Conservation (phyloP, 129 eudicot genomes). For the Tagetes patula region DNA sequence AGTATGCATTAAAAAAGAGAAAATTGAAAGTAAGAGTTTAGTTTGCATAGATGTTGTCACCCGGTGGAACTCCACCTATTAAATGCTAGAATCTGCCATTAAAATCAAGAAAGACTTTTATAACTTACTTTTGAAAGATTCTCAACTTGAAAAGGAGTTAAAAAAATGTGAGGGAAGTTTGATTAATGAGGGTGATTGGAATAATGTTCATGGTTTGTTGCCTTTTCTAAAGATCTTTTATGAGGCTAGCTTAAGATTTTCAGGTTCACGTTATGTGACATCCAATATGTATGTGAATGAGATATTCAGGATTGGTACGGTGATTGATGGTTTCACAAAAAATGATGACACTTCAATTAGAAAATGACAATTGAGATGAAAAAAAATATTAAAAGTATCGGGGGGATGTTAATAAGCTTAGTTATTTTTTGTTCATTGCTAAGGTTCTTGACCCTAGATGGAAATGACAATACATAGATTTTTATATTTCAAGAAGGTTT, state of each 20-base stretch:
- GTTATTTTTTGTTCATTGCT: too few species aligned
- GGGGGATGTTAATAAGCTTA: too few species aligned
- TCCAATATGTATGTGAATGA: slow-evolving; percentile 1
- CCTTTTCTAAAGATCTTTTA: too few species aligned
- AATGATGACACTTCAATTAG: not conserved
- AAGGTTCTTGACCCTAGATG: too few species aligned
- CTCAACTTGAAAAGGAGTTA: too few species aligned
- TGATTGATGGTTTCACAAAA: not conserved
- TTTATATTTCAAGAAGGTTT: too few species aligned
- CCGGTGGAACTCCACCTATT: slow-evolving; percentile 1
- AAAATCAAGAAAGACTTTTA: slow-evolving; percentile 8
- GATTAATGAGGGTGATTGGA: too few species aligned
- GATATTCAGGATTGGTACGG: not conserved
- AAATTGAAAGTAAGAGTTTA: slow-evolving; percentile 5
- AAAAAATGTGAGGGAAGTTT: too few species aligned
- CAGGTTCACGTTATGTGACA: not conserved
- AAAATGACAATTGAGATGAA: not conserved
- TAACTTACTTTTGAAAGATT: slow-evolving; percentile 2
- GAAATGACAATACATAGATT: too few species aligned
- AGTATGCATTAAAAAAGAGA: not conserved
- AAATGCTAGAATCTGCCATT: slow-evolving; percentile 1
- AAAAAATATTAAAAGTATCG: not conserved
- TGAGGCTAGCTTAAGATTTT: slow-evolving; percentile 2
- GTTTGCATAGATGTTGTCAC: slow-evolving; percentile 16
- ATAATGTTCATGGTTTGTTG: too few species aligned